Percentiles rank a stretch among this genome's conserved stretches.
These are phyloP conservation scores for Spergularia azorica DNA, from an alignment of 179 eudicot genomes.

Conservation along the genomic window DNA sequence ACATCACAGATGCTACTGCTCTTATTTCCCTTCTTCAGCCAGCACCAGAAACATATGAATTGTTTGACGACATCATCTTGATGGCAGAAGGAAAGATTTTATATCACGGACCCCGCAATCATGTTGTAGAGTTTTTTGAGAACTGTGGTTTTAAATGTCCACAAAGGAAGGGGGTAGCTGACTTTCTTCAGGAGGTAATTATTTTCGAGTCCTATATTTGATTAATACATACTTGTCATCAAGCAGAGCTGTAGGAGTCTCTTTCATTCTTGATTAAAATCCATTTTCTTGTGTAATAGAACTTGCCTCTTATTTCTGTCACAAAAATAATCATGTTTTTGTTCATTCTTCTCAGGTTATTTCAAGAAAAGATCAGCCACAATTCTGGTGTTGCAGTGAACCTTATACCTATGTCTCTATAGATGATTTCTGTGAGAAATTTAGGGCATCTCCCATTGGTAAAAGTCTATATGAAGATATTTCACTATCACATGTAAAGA, in stretches of 20 bases:
- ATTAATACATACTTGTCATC: background rate
- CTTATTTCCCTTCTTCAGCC: constrained; percentile 84
- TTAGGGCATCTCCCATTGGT: constrained; percentile 51
- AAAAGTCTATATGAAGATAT: constrained; percentile 48
- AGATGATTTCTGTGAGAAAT: constrained; percentile 50
- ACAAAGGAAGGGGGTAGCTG: constrained; percentile 82
- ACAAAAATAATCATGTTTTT: background rate
- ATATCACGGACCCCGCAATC: constrained; percentile 70
- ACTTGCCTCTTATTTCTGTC: background rate
- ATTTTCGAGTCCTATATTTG: constrained; percentile 7
- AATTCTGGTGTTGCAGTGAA: constrained; percentile 54
- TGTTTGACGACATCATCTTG: constrained; percentile 78
- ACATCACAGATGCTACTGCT: constrained; percentile 69
- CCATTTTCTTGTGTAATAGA: background rate
- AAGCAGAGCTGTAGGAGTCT: background rate
- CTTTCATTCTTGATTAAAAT: too few species aligned
- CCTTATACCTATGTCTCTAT: constrained; percentile 50
- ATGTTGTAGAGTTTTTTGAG: constrained; percentile 56
- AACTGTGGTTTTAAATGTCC: constrained; percentile 79
- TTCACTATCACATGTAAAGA: constrained; percentile 45
- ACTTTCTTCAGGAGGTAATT: constrained; percentile 87
- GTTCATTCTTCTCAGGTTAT: constrained; percentile 50
- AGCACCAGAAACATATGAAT: constrained; percentile 77
- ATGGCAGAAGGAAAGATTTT: constrained; percentile 84
- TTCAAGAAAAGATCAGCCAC: constrained; percentile 84